Conservation (phyloP, 148 eudicot species). For the Vaccinium corymbosum region DNA sequence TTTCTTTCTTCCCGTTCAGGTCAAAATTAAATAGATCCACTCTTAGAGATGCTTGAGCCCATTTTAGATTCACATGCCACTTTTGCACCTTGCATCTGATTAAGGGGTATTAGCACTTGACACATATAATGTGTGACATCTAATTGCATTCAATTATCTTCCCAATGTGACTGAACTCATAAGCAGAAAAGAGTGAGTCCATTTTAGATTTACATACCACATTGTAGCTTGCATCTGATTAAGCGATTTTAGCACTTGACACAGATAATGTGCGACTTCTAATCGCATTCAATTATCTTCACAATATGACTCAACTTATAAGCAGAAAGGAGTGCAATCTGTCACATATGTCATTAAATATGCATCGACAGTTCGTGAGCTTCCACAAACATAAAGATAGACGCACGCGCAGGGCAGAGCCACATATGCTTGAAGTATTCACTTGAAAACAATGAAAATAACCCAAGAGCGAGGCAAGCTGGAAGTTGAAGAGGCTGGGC, state of each 20-base stretch:
- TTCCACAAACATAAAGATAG: background rate
- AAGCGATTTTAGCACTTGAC: background rate
- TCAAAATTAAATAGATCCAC: background rate
- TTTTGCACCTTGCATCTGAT: background rate
- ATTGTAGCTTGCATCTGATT: background rate
- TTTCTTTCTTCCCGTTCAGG: background rate
- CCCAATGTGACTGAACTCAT: too few relatives aligned
- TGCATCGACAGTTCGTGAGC: background rate
- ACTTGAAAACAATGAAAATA: too few relatives aligned
- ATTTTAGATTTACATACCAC: too few relatives aligned
- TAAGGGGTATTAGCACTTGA: background rate
- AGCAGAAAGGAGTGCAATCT: background rate
- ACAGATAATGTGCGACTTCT: background rate
- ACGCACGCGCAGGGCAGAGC: background rate
- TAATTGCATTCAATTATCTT: too few relatives aligned
- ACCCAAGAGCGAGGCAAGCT: too few relatives aligned
- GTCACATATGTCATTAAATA: background rate
- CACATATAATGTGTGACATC: too few relatives aligned
- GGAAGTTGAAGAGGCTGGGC: too few relatives aligned
- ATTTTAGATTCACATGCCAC: background rate
- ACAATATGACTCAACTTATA: background rate
- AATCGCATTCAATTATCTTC: background rate
- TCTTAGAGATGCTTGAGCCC: background rate
- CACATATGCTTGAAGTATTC: too few relatives aligned
- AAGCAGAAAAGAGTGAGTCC: too few relatives aligned